Conservation (phyloP, 2,329 filamentous ascomycete species). For the Trichoderma endophyticum region DNA sequence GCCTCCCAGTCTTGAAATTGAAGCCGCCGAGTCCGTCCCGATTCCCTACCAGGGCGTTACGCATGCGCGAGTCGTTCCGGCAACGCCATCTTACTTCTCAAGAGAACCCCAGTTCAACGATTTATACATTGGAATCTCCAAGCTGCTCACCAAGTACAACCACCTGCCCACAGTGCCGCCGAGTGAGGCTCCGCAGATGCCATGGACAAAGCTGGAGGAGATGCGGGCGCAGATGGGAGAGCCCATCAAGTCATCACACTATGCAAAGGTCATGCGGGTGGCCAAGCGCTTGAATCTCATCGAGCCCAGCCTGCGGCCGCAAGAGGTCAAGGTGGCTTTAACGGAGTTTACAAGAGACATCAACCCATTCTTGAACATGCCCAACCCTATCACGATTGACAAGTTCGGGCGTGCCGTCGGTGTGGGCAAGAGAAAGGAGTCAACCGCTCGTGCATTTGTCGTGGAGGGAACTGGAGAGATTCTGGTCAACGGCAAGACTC, state of each 20-base stretch:
- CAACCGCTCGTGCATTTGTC: slow-evolving; percentile 77
- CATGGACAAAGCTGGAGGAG: slow-evolving; percentile 77
- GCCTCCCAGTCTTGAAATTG: slow-evolving; percentile 18
- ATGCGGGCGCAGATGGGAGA: slow-evolving; percentile 72
- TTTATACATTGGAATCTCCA: slow-evolving; percentile 69
- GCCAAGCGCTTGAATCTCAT: slow-evolving; percentile 82
- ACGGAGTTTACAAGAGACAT: slow-evolving; percentile 70
- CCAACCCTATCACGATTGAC: slow-evolving; percentile 67
- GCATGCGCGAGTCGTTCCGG: slow-evolving; percentile 73
- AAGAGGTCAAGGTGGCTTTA: slow-evolving; percentile 64
- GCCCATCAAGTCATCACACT: slow-evolving; percentile 71
- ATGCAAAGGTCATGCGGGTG: slow-evolving; percentile 70
- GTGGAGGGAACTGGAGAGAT: slow-evolving; percentile 92
- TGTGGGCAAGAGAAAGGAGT: slow-evolving; percentile 82
- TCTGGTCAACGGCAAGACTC: slow-evolving; percentile 82
- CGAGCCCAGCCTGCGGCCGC: slow-evolving; percentile 70
- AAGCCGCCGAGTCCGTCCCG: slow-evolving; percentile 26
- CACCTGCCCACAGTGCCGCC: slow-evolving; percentile 66
- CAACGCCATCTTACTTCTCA: slow-evolving; percentile 93
- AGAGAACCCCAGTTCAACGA: slow-evolving; percentile 83
- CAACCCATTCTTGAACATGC: slow-evolving; percentile 64
- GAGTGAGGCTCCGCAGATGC: slow-evolving; percentile 66
- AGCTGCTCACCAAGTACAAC: slow-evolving; percentile 68
- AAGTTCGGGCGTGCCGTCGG: slow-evolving; percentile 74
- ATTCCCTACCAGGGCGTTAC: slow-evolving; percentile 33